Percentiles rank a stretch among this genome's conserved stretches.
Evolutionary conservation across 1,139 yeast species (phyloP).

Genomic region (Diutina sp.): DNA sequence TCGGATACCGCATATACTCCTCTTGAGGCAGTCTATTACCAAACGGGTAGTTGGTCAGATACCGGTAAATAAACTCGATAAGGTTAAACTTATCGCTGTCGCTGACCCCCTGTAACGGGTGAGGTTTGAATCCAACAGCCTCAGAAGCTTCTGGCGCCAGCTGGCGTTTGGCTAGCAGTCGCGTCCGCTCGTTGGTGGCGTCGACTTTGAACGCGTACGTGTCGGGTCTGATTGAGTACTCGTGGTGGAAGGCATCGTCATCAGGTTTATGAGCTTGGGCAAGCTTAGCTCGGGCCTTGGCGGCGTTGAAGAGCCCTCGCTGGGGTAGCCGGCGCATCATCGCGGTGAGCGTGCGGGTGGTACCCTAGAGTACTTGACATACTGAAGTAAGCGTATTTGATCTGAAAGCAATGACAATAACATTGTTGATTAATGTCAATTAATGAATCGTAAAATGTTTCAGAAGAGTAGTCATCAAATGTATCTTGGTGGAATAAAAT

Average conservation of each 20-base stretch:
- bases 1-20: constrained; percentile 25
- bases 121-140: constrained; percentile 5
- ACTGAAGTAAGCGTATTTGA: too few relatives aligned
- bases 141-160: not conserved
- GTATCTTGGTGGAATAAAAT: too few relatives aligned
- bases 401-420: too few relatives aligned
- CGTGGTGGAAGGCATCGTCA: constrained; percentile 22
- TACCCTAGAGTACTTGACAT: too few relatives aligned
- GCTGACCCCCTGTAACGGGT: constrained; percentile 18
- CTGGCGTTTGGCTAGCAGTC: constrained; percentile 2
- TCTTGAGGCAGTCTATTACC: constrained; percentile 25
- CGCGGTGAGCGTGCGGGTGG: not conserved
- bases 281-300: not conserved
- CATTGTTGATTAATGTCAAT: too few relatives aligned
- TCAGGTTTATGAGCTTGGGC: constrained; percentile 10
- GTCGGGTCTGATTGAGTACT: constrained; percentile 35
- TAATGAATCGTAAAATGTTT: too few relatives aligned
- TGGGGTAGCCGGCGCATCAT: not conserved
- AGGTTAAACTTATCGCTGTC: constrained; percentile 11
- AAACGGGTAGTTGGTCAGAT: constrained; percentile 34
- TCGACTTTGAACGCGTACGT: constrained; percentile 34
- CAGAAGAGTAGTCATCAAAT: too few relatives aligned
- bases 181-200: constrained; percentile 12
- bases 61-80: constrained; percentile 25
- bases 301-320: not conserved